Percentiles rank a stretch among this genome's conserved stretches.
Evolutionary conservation across 768 basidiomycete species (phyloP).

Genomic region (Leucosporidium yakuticum): DNA sequence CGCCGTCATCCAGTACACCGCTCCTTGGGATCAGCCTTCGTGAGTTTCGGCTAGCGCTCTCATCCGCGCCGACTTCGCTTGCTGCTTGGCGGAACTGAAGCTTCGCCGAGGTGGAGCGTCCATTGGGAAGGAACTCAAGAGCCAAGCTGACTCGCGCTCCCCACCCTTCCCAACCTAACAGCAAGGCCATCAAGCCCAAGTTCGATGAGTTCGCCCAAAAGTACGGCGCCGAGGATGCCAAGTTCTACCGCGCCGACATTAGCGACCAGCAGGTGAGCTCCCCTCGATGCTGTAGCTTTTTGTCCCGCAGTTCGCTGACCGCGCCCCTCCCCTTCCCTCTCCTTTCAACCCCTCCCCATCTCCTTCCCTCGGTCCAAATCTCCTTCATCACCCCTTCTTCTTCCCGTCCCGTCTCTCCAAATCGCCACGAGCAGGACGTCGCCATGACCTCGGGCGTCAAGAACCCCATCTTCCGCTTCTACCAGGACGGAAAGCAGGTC

Average conservation of each 20-base stretch:
- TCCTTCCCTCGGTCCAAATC: too few relatives aligned
- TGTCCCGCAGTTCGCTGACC: not conserved
- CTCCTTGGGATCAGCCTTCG: slow-evolving; percentile 31
- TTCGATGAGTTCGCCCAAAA: slow-evolving; percentile 11
- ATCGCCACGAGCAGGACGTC: slow-evolving; percentile 22
- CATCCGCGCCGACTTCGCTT: too few relatives aligned
- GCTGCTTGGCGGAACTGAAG: too few relatives aligned
- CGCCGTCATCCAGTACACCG: slow-evolving; percentile 18
- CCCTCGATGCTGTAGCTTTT: not conserved
- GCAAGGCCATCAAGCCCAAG: slow-evolving; percentile 28
- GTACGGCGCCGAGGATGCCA: slow-evolving; percentile 4
- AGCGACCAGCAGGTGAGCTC: slow-evolving; percentile 27
- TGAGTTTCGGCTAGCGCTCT: slow-evolving; percentile 1
- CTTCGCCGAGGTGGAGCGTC: too few relatives aligned
- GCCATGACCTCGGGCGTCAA: slow-evolving; percentile 25
- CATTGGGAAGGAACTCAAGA: too few relatives aligned
- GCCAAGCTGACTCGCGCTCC: not conserved
- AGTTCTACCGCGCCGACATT: slow-evolving; percentile 30
- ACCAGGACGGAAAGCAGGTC: slow-evolving; percentile 20
- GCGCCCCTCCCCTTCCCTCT: not conserved
- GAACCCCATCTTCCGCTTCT: slow-evolving; percentile 30
- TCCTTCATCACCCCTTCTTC: too few relatives aligned
- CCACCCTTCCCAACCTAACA: not conserved
- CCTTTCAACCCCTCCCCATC: too few relatives aligned
- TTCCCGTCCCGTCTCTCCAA: too few relatives aligned